A percentile compares a stretch with the other conserved stretches of the same genome.
Conservation (phyloP, 1,284 basidiomycete genomes). For the Takashimella tepidaria region DNA sequence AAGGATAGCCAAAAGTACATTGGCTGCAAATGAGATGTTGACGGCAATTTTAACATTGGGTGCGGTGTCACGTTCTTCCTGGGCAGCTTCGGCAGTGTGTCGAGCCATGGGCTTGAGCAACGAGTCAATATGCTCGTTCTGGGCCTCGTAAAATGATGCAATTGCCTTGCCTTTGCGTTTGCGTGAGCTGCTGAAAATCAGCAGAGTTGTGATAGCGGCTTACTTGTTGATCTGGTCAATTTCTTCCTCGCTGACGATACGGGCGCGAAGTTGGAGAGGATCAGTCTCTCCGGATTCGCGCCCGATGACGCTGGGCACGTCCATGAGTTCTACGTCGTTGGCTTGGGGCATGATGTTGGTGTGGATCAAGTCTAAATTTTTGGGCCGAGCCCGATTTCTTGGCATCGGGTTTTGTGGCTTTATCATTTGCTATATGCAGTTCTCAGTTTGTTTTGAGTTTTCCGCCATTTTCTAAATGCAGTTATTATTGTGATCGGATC, state of each 20-base stretch:
- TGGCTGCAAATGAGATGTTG: conserved; percentile 71
- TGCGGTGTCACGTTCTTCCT: conserved; percentile 33
- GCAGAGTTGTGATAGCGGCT: conserved; percentile 9
- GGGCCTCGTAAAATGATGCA: conserved; percentile 64
- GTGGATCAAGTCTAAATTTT: too few species aligned
- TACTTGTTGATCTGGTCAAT: conserved; percentile 41
- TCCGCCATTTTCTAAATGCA: too few species aligned
- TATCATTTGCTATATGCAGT: too few species aligned
- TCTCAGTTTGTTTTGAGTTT: too few species aligned
- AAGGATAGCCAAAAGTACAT: conserved; percentile 57
- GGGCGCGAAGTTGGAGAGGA: conserved; percentile 46
- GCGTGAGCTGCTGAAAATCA: conserved; percentile 2
- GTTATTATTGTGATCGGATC: too few species aligned
- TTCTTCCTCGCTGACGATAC: conserved; percentile 45
- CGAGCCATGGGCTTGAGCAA: conserved; percentile 86
- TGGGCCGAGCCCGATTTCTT: neutral
- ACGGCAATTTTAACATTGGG: conserved; percentile 78
- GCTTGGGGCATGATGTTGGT: too few species aligned
- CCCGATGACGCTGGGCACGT: conserved; percentile 23
- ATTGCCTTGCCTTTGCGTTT: conserved; percentile 38
- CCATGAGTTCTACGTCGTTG: conserved; percentile 38
- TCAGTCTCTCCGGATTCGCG: conserved; percentile 47
- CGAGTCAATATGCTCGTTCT: conserved; percentile 80
- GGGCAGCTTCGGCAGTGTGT: conserved; percentile 28
- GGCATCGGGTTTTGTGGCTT: neutral